phyloP scores from a whole-genome alignment of 441 rosid species.

The Erodium moschatum region DNA sequence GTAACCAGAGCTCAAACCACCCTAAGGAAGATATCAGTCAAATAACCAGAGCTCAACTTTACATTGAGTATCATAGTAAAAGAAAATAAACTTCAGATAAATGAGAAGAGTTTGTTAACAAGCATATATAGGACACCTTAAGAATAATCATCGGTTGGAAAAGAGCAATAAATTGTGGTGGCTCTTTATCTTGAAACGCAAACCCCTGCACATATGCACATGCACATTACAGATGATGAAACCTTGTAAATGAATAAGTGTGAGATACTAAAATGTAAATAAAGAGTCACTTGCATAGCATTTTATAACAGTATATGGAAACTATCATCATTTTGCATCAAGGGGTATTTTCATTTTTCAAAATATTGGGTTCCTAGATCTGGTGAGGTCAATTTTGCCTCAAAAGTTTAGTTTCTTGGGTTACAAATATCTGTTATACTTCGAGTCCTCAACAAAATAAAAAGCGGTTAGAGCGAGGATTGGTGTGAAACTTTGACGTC shows the following conservation, averaged over 20 bases:
- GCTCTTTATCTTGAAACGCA: slow-evolving; percentile 86
- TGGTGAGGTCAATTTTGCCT: background rate
- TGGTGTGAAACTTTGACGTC: slow-evolving; percentile 2
- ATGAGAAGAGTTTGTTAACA: slow-evolving; percentile 10
- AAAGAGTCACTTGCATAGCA: background rate
- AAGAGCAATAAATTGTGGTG: slow-evolving; percentile 85
- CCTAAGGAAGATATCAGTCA: slow-evolving; percentile 33
- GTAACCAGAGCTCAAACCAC: slow-evolving; percentile 90
- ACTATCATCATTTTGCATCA: slow-evolving; percentile 1
- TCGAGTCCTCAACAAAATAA: background rate
- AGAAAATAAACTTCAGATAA: background rate
- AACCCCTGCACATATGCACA: slow-evolving; percentile 48
- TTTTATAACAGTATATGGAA: background rate
- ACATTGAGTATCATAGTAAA: background rate
- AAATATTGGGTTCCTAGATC: background rate
- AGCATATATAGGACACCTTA: slow-evolving; percentile 46
- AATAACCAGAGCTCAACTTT: slow-evolving; percentile 8
- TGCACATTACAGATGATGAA: background rate
- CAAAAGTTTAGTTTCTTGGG: background rate
- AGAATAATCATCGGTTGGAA: slow-evolving; percentile 90
- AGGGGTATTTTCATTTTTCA: background rate
- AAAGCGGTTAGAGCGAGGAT: background rate
- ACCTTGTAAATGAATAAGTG: background rate
- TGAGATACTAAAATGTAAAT: background rate
- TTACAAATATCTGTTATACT: background rate